Evolutionary conservation across 2,329 filamentous ascomycete species (phyloP).

Genomic region (Sphaerulina vaccinii): DNA sequence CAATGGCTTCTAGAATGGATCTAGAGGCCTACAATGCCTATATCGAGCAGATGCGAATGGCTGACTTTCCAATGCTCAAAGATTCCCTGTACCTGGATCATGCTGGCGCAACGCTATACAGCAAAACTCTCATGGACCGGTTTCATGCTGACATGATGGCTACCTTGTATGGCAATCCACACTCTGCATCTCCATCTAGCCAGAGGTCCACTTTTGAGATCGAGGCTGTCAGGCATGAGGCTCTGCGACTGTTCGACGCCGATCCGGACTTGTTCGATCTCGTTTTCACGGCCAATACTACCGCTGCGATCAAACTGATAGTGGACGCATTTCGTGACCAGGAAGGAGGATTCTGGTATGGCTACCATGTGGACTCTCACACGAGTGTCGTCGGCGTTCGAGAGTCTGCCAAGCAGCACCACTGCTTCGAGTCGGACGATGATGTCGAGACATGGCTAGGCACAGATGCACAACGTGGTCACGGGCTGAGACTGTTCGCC

Average conservation of each 20-base stretch:
- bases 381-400: slow-evolving; percentile 83
- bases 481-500: slow-evolving; percentile 61
- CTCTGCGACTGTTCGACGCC: slow-evolving; percentile 76
- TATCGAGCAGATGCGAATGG: slow-evolving; percentile 47
- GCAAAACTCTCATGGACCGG: slow-evolving; percentile 72
- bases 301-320: slow-evolving; percentile 84
- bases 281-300: slow-evolving; percentile 89
- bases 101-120: slow-evolving; percentile 73
- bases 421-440: slow-evolving; percentile 64
- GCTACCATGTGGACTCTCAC: slow-evolving; percentile 80
- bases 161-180: slow-evolving; percentile 85
- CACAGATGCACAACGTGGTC: slow-evolving; percentile 16
- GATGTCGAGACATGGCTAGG: slow-evolving; percentile 66
- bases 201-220: slow-evolving; percentile 66
- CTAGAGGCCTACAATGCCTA: slow-evolving; percentile 39
- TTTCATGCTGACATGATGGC: slow-evolving; percentile 77
- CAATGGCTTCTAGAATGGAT: slow-evolving; percentile 16
- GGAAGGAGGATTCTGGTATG: slow-evolving; percentile 71
- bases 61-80: slow-evolving; percentile 47
- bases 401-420: slow-evolving; percentile 58
- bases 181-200: slow-evolving; percentile 81
- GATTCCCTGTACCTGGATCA: slow-evolving; percentile 73
- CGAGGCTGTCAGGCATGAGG: slow-evolving; percentile 69
- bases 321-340: slow-evolving; percentile 71
- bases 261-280: slow-evolving; percentile 80